Evolutionary conservation across 257 asterid species (phyloP).

Genomic region (Salvia miltiorrhiza): DNA sequence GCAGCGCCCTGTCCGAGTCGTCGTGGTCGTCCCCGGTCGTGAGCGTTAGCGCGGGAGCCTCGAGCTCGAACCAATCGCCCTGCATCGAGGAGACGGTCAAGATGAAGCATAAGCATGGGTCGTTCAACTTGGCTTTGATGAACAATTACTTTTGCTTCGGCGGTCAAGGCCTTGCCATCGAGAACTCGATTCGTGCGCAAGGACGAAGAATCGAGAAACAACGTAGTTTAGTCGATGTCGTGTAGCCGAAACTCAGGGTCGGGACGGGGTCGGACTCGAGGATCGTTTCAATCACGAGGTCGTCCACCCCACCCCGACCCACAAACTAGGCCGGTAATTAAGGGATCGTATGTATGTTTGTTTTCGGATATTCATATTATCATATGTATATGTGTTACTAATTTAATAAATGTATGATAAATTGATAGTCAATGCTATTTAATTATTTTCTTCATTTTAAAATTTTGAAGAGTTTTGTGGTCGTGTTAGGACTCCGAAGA

Average conservation of each 20-base stretch:
- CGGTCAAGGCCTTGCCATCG: conserved; percentile 50
- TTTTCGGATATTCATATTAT: not conserved
- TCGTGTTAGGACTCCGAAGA: not conserved
- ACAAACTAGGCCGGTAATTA: not conserved
- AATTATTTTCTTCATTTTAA: not conserved
- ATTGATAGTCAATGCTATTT: not conserved
- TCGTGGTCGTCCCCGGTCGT: conserved; percentile 47
- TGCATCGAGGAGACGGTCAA: conserved; percentile 20
- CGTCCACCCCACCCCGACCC: not conserved
- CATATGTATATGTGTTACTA: not conserved
- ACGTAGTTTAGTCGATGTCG: conserved; percentile 16
- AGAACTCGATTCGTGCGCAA: conserved; percentile 24
- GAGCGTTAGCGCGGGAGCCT: conserved; percentile 10
- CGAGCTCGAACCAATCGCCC: conserved; percentile 33
- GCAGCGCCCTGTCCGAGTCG: conserved; percentile 54
- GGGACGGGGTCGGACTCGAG: not conserved
- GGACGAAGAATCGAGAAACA: conserved; percentile 9
- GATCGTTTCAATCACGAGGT: not conserved
- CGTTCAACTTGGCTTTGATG: conserved; percentile 57
- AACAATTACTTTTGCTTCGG: conserved; percentile 74
- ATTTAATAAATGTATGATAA: not conserved
- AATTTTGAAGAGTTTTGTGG: not conserved
- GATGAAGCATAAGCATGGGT: conserved; percentile 37
- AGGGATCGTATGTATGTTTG: not conserved
- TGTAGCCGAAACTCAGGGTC: not conserved